phyloP scores from a whole-genome alignment of 257 asterid species.

The Solanum habrochaites region DNA sequence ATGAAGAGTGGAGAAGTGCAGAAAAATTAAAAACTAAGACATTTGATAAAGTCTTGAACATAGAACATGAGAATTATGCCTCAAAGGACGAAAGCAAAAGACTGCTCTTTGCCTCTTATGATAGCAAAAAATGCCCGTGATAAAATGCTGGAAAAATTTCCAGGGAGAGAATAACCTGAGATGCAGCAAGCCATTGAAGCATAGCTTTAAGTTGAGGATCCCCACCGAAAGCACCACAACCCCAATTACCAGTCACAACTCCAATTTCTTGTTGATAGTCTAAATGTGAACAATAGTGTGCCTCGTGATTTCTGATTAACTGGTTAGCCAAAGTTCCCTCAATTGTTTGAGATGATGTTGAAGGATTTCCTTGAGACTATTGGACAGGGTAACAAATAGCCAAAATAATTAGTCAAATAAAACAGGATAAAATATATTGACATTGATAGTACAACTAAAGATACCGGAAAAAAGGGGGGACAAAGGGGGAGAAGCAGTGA shows the following conservation, averaged over 20 bases:
- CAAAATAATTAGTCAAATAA: not conserved
- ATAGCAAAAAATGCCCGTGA: not conserved
- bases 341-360: constrained; percentile 12
- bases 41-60: not conserved
- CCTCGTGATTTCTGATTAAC: not conserved
- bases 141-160: not conserved
- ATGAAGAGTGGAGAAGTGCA: not conserved
- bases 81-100: not conserved
- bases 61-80: not conserved
- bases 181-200: constrained; percentile 90
- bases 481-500: not conserved
- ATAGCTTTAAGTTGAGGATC: constrained; percentile 79
- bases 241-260: constrained; percentile 91
- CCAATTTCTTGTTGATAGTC: constrained; percentile 31
- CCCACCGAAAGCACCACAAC: constrained; percentile 95
- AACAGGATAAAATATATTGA: not conserved
- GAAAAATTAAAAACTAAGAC: not conserved
- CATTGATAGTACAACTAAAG: not conserved
- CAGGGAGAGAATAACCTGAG: constrained; percentile 32
- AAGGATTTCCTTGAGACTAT: constrained; percentile 13
- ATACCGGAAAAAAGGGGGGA: not conserved
- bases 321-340: not conserved
- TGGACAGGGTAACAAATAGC: not conserved
- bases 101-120: not conserved
- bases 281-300: not conserved